A percentile compares a stretch with the other conserved stretches of the same genome.
Evolutionary conservation across 345 rosid species (phyloP).

Genomic region (Pistacia atlantica): DNA sequence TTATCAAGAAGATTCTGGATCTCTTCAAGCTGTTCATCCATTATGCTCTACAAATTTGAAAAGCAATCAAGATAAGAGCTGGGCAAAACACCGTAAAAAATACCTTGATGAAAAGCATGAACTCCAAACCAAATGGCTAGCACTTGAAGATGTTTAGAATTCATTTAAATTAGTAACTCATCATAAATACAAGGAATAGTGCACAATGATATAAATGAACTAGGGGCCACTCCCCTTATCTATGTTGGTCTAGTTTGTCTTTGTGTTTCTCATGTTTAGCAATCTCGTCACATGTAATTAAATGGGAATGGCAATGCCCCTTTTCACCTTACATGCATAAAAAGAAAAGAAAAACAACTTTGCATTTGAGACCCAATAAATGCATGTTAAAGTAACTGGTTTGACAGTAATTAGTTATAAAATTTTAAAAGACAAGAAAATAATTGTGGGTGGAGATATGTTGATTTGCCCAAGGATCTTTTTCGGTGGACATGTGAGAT

Average conservation of each 20-base stretch:
- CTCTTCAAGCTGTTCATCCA: conserved; percentile 61
- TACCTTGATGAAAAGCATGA: conserved; percentile 13
- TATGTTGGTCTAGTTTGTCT: too few species aligned
- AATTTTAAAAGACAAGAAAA: too few species aligned
- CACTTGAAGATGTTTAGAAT: conserved; percentile 5
- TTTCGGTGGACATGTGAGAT: too few species aligned
- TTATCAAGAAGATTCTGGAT: conserved; percentile 76
- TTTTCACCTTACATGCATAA: not conserved
- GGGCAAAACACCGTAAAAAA: conserved; percentile 2
- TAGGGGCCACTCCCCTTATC: not conserved
- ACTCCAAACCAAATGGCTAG: not conserved
- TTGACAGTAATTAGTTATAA: too few species aligned
- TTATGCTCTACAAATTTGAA: conserved; percentile 51
- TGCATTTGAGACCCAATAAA: too few species aligned
- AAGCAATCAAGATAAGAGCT: conserved; percentile 25
- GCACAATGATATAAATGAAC: not conserved
- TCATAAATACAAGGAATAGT: conserved; percentile 1
- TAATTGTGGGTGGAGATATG: too few species aligned
- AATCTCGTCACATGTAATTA: not conserved
- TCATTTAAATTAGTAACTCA: conserved; percentile 6
- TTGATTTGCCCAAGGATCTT: too few species aligned
- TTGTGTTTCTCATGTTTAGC: not conserved
- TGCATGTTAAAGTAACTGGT: too few species aligned
- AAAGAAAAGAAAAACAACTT: too few species aligned
- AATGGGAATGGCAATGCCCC: not conserved